Conservation (phyloP, 768 basidiomycete genomes). For the Pleurotus sapidus region DNA sequence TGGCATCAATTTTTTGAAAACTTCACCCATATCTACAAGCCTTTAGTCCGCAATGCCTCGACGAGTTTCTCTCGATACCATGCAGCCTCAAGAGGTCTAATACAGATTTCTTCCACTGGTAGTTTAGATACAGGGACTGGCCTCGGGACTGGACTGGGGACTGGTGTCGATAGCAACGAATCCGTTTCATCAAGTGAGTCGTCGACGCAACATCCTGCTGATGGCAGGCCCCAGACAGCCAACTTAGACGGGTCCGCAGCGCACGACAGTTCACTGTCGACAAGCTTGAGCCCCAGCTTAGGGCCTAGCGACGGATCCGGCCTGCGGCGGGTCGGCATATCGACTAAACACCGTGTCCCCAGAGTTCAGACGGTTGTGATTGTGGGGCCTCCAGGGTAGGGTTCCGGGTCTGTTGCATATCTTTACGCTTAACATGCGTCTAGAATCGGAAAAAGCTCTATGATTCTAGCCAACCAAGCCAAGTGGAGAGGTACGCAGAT, state of each 20-base stretch:
- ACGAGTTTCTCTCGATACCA: conserved; percentile 60
- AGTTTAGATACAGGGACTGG: conserved; percentile 25
- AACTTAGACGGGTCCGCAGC: conserved; percentile 14
- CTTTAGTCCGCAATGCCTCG: conserved; percentile 43
- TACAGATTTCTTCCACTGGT: conserved; percentile 30
- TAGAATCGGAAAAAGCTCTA: conserved; percentile 74
- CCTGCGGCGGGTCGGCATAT: conserved; percentile 42
- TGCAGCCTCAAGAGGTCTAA: conserved; percentile 38
- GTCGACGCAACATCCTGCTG: conserved; percentile 17
- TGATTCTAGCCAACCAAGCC: conserved; percentile 67
- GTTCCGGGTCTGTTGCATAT: not conserved
- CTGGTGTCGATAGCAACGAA: conserved; percentile 38
- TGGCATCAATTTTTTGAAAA: conserved; percentile 13
- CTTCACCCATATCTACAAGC: not conserved
- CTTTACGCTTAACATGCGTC: not conserved
- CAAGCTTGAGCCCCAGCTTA: conserved; percentile 31
- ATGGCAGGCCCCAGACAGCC: conserved; percentile 15
- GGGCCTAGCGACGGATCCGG: conserved; percentile 32
- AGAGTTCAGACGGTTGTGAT: conserved; percentile 62
- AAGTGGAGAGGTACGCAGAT: conserved; percentile 58
- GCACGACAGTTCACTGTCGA: conserved; percentile 21
- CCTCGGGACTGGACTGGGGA: conserved; percentile 10
- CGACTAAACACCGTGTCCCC: conserved; percentile 36
- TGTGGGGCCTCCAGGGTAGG: conserved; percentile 61
- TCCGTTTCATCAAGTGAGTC: conserved; percentile 45